Conservation (phyloP, 2,329 filamentous ascomycete species). For the Penicillium sclerotigenum region DNA sequence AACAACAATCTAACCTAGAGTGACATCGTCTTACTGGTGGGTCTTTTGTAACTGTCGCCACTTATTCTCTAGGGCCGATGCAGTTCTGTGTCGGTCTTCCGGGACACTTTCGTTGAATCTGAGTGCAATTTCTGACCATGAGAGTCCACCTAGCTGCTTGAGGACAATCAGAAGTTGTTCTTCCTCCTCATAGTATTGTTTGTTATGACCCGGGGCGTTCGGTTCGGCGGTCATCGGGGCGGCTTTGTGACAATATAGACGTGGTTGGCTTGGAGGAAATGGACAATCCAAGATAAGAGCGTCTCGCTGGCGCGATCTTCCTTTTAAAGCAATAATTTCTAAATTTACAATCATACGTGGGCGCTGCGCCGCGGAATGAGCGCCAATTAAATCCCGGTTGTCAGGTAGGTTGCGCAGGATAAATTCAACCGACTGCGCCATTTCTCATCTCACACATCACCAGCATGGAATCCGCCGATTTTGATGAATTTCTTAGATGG, state of each 20-base stretch:
- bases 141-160: neutral
- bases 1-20: neutral
- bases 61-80: slow-evolving; percentile 11
- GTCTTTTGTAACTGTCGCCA: slow-evolving; percentile 6
- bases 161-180: slow-evolving; percentile 4
- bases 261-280: neutral
- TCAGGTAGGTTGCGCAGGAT: neutral
- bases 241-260: neutral
- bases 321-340: neutral
- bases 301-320: neutral
- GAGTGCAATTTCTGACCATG: slow-evolving; percentile 2
- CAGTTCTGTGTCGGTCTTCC: slow-evolving; percentile 7
- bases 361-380: neutral
- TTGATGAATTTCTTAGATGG: neutral
- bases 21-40: neutral
- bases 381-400: neutral
- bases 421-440: neutral
- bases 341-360: neutral
- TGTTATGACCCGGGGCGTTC: slow-evolving; percentile 3
- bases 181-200: slow-evolving; percentile 4
- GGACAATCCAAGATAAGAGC: neutral
- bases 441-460: neutral
- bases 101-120: slow-evolving; percentile 8
- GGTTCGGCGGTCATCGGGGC: neutral
- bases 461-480: neutral